Conservation (phyloP, 2,329 filamentous ascomycete species). For the Colletotrichum gloeosporioides region DNA sequence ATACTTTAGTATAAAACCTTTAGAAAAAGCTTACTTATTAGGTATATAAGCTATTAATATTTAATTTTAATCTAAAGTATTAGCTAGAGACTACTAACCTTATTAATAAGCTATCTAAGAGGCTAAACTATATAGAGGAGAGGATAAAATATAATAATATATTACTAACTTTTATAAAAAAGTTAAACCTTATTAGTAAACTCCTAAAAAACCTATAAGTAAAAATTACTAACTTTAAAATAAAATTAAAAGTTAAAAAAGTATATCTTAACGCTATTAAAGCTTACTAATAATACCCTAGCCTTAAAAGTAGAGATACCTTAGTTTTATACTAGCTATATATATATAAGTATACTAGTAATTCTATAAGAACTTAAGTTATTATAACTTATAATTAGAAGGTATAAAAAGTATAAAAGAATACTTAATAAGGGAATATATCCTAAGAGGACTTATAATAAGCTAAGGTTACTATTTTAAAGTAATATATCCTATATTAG, state of each 20-base stretch:
- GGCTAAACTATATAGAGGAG: background rate
- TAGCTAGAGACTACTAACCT: background rate
- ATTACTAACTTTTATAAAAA: background rate
- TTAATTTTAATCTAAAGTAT: background rate
- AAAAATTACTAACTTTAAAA: background rate
- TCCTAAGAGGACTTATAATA: background rate
- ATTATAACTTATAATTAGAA: background rate
- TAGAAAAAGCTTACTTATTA: background rate
- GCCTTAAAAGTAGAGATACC: accelerated
- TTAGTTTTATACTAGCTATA: background rate
- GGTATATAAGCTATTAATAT: background rate
- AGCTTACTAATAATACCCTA: background rate
- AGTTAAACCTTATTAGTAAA: background rate
- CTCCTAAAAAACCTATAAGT: accelerated
- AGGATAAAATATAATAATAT: background rate
- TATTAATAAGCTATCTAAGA: background rate
- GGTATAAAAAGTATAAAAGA: accelerated
- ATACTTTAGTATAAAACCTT: background rate
- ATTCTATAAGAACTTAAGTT: background rate
- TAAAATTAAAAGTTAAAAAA: background rate
- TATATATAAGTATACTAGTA: background rate
- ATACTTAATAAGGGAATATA: background rate
- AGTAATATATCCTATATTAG: slow-evolving; percentile 21
- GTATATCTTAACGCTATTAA: background rate
- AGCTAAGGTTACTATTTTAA: background rate